Base-by-base conservation (phyloP, 352 stramenopile species). In the Phytopythium helicoides region DNA sequence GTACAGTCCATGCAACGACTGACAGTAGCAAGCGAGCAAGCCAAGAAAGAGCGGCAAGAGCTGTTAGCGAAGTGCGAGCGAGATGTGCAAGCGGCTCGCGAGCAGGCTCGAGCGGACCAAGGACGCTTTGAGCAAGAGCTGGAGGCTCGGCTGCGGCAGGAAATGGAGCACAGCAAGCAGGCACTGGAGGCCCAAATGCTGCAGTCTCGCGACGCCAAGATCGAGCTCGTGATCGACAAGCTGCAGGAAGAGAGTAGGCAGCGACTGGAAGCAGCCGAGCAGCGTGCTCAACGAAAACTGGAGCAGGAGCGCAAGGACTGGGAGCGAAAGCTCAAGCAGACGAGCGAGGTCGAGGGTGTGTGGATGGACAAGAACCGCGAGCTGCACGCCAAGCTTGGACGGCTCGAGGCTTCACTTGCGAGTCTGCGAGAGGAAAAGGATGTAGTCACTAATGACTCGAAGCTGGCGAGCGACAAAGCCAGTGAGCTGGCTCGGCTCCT, bases 341-440 rank as follows among this genome's bases (percentile, higher is more conserved):
- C 78, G 16, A 81, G 66, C 55, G 78, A 93, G 54, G 80, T 89
- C n/a, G 80, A 91, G 21, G 63, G 62, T 28, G 78, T 88, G n/a
- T 92, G 82, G 82, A 90, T 92, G 79, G 82, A 90, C 35, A 90
- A 92, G 67, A 90, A 87, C 54, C 73, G 77, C 16, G 79, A 89
- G 54, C 57, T 92, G 34, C 79, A 87, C 54, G 82, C 88, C 35
- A 87, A 88, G 42, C 53, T 84, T 33, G 62, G 60, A 48, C 76
- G 72, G 21, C 52, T 89, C 37, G 74, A 89, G 39, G 56, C 69
- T 12, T 41, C 52, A 22, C 60, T 74, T 34, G 72, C 89, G n/a
- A 56, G 76, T 41, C 47, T 86, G 10, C 69, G 66, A 1, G 45
- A 51, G 12, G 64, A 91, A 42, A 78, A 80, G 45, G 66, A 88